A percentile compares a stretch with the other conserved stretches of the same genome.
These are phyloP conservation scores for Zelonia costaricensis DNA, from an alignment of 208 protist species.

Conservation along the genomic window DNA sequence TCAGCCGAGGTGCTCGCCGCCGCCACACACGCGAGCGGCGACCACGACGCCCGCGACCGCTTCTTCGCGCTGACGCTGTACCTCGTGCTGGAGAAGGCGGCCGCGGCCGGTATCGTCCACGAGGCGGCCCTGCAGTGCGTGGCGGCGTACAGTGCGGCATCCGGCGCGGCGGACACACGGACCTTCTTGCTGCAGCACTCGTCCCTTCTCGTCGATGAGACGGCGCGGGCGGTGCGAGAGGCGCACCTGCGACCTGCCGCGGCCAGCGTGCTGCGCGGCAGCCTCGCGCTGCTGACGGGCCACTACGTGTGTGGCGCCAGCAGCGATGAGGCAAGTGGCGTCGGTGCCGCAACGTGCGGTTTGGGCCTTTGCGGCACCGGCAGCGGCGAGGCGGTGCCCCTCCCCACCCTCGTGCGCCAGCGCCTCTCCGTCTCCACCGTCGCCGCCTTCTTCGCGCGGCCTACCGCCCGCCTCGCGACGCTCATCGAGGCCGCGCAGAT, in stretches of 20 bases:
- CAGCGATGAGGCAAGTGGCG: not conserved
- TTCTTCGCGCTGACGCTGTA: conserved; percentile 73
- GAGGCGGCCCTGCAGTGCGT: conserved; percentile 60
- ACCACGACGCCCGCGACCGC: conserved; percentile 42
- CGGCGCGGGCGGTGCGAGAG: conserved; percentile 68
- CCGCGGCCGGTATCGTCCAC: conserved; percentile 50
- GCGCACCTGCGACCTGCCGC: conserved; percentile 57
- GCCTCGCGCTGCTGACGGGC: conserved; percentile 35
- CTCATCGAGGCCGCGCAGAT: conserved; percentile 32
- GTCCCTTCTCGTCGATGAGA: conserved; percentile 72
- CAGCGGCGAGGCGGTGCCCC: not conserved
- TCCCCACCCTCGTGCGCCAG: conserved; percentile 42
- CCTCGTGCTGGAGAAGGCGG: conserved; percentile 86
- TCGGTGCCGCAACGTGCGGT: no score
- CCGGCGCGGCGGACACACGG: conserved; percentile 33
- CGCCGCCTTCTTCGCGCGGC: conserved; percentile 20
- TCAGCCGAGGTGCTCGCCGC: conserved; percentile 34
- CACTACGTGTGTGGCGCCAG: conserved; percentile 2
- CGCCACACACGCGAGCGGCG: no score
- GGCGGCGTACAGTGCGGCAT: conserved; percentile 43
- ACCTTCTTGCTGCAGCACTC: conserved; percentile 55
- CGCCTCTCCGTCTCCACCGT: conserved; percentile 32
- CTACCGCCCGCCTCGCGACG: not conserved
- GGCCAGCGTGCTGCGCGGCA: conserved; percentile 67
- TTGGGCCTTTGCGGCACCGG: no score